Evolutionary conservation across 2,329 filamentous ascomycete genomes (phyloP).

Genomic region (Pezicula radicicola): DNA sequence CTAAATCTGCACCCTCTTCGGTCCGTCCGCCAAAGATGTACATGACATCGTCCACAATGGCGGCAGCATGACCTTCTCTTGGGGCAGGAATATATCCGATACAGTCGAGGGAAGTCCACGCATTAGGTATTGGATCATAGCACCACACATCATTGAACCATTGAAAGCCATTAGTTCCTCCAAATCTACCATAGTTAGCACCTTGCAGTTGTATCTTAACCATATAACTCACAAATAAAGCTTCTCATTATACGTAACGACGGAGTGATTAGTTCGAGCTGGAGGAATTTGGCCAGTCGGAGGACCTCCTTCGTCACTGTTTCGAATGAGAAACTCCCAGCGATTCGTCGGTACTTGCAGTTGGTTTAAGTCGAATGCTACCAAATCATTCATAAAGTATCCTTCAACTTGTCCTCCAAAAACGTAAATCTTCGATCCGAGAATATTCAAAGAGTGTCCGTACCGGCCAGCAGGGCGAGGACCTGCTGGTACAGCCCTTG

Average conservation of each 20-base stretch:
- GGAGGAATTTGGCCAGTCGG: conserved; percentile 70
- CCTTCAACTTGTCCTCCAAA: conserved; percentile 98
- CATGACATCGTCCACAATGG: conserved; percentile 96
- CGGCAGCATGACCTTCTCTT: conserved; percentile 90
- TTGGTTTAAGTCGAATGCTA: conserved; percentile 93
- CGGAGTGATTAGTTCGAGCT: conserved; percentile 89
- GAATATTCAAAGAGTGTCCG: conserved; percentile 92
- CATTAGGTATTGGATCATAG: conserved; percentile 80
- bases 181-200: conserved; percentile 62
- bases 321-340: conserved; percentile 89
- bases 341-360: conserved; percentile 86
- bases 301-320: conserved; percentile 60
- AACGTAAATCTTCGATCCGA: conserved; percentile 95
- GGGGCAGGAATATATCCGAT: conserved; percentile 96
- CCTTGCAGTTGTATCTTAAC: too few species aligned
- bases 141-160: conserved; percentile 99
- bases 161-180: conserved; percentile 89
- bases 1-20: conserved; percentile 87
- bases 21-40: conserved; percentile 97
- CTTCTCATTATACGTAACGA: conserved; percentile 89
- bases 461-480: conserved; percentile 86
- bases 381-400: conserved; percentile 95
- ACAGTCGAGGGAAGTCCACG: conserved; percentile 87
- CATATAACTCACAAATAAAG: conserved; percentile 74
- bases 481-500: conserved; percentile 83